These are phyloP conservation scores for Penicillium herquei DNA, from an alignment of 495 filamentous ascomycete genomes.

Conservation along the genomic window DNA sequence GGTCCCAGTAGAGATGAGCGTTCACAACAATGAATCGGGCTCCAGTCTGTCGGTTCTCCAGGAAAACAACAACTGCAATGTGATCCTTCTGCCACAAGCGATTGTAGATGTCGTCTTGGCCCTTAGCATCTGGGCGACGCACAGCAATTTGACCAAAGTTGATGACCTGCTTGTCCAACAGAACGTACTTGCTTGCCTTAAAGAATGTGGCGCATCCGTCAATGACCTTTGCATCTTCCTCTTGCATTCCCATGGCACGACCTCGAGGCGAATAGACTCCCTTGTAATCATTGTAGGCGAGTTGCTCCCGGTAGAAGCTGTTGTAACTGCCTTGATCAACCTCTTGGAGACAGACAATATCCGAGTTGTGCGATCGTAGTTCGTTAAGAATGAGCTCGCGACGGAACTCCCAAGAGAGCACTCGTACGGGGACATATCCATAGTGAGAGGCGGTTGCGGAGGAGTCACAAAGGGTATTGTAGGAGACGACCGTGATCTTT, in stretches of 20 bases:
- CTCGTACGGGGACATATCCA: slow-evolving; percentile 79
- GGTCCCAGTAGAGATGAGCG: slow-evolving; percentile 93
- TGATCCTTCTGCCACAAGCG: slow-evolving; percentile 97
- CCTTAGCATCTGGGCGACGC: slow-evolving; percentile 91
- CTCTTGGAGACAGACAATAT: slow-evolving; percentile 91
- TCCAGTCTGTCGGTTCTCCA: slow-evolving; percentile 87
- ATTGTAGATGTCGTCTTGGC: slow-evolving; percentile 94
- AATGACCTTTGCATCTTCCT: slow-evolving; percentile 79
- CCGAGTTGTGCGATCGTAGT: slow-evolving; percentile 73
- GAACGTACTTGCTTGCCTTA: slow-evolving; percentile 85
- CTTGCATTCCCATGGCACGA: slow-evolving; percentile 84
- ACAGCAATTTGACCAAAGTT: slow-evolving; percentile 91
- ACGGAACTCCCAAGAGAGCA: slow-evolving; percentile 82
- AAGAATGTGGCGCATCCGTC: slow-evolving; percentile 97
- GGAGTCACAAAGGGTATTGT: slow-evolving; percentile 93
- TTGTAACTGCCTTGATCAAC: slow-evolving; percentile 88
- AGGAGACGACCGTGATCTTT: slow-evolving; percentile 77
- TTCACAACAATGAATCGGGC: slow-evolving; percentile 88
- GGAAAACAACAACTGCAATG: slow-evolving; percentile 83
- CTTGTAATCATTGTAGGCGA: slow-evolving; percentile 84
- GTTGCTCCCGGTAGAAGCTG: slow-evolving; percentile 77
- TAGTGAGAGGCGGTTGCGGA: slow-evolving; percentile 80
- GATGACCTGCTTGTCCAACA: slow-evolving; percentile 89
- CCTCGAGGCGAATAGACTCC: slow-evolving; percentile 87
- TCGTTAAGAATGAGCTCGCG: slow-evolving; percentile 77